These are phyloP conservation scores for Artemisia tridentata DNA, from an alignment of 129 eudicot genomes.

Conservation along the genomic window DNA sequence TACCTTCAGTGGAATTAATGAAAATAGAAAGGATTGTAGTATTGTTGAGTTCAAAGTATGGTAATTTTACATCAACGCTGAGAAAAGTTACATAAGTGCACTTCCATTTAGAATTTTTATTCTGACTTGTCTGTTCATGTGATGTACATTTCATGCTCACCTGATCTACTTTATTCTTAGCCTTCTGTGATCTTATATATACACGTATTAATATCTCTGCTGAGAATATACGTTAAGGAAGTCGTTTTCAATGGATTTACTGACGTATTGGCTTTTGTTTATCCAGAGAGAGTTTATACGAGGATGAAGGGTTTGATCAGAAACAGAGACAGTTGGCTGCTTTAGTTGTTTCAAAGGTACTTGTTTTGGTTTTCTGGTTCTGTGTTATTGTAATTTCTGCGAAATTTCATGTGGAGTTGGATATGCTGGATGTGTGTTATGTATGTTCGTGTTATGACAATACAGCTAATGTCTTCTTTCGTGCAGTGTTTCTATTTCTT, in stretches of 20 bases:
- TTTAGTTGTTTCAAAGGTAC: slow-evolving; percentile 85
- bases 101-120: too few relatives aligned
- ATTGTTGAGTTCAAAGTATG: too few relatives aligned
- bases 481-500: slow-evolving; percentile 77
- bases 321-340: slow-evolving; percentile 85
- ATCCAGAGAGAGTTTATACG: slow-evolving; percentile 88
- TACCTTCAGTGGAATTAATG: too few relatives aligned
- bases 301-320: slow-evolving; percentile 80
- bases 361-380: neutral
- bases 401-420: neutral
- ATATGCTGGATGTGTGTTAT: slow-evolving; percentile 10
- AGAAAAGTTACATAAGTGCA: too few relatives aligned
- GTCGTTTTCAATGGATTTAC: neutral
- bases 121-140: too few relatives aligned
- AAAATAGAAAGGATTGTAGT: too few relatives aligned
- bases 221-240: too few relatives aligned
- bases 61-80: too few relatives aligned
- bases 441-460: neutral
- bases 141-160: too few relatives aligned
- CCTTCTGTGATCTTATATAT: too few relatives aligned
- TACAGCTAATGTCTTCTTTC: slow-evolving; percentile 1
- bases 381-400: neutral
- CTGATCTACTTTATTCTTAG: too few relatives aligned
- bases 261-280: neutral
- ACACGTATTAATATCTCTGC: too few relatives aligned